Evolutionary conservation across 1,139 yeast genomes (phyloP).

Genomic region (Hanseniaspora sp.): DNA sequence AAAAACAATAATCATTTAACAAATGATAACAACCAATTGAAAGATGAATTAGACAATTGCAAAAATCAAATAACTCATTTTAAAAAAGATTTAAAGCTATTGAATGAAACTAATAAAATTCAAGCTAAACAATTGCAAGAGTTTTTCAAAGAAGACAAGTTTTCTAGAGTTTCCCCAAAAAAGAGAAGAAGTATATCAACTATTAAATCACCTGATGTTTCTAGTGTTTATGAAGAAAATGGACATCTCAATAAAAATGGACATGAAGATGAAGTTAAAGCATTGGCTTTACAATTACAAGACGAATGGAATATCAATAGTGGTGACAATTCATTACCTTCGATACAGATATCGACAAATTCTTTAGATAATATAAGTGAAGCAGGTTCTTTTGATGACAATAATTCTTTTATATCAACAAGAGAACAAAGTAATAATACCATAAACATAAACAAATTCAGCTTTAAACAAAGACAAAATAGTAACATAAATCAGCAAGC

Average conservation of each 20-base stretch:
- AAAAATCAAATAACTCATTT: conserved; percentile 18
- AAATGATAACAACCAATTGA: conserved; percentile 1
- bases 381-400: conserved; percentile 2
- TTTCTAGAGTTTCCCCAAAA: neutral
- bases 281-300: conserved; percentile 7
- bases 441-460: neutral
- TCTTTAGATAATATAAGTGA: neutral
- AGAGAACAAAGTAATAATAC: neutral
- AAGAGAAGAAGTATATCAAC: neutral
- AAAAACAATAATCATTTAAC: neutral
- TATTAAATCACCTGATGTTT: neutral
- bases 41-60: conserved; percentile 19
- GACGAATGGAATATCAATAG: conserved; percentile 15
- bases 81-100: conserved; percentile 24
- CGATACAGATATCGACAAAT: neutral
- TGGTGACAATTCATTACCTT: neutral
- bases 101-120: conserved; percentile 21
- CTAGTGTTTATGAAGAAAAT: neutral
- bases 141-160: conserved; percentile 6
- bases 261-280: neutral
- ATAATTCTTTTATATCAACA: neutral
- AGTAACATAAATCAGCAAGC: neutral
- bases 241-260: neutral
- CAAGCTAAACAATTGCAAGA: conserved; percentile 12
- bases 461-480: neutral